Base-by-base conservation (phyloP, 352 stramenopile species). In the Aphanomyces euteiches region DNA sequence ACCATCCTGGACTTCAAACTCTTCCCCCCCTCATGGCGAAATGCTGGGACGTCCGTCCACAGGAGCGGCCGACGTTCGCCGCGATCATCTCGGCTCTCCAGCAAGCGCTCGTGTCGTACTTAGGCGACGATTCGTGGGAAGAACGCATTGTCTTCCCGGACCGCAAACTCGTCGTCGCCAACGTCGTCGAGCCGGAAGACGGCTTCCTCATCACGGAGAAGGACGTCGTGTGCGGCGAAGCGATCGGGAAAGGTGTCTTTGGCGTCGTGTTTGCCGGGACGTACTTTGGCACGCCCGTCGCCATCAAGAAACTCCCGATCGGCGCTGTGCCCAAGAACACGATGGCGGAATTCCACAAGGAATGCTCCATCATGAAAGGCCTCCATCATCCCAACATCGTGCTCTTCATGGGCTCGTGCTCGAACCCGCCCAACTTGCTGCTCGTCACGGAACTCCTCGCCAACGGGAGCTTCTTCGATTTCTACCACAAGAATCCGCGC, bases 371-470 rank as follows among this genome's bases (percentile, higher is more conserved):
- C 75, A 93, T 93, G 85, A 91, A 89, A 53, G 83, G 85, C 2
- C 89, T 99, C 65, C 79, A 97, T 66, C 96, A 99, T 79, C 96
- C 96, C 7, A 99, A 99, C 77, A 98, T 99, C 65, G 97, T 98
- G 68, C 80, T 99, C 10, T 99, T 98, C 74, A 98, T 99, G 90
- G 95, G 95, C 38, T 98, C 95, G 19, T 99, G 94, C 81, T 90
- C 97, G n/a, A 91, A 97, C 70, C 90, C 96, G n/a, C 95, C 95
- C 37, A 98, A 98, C 73, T 78, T 98, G 36, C 79, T 97, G 36
- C 97, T 99, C 21, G 85, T 99, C 21, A 98, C 96, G 0, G 95
- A 99, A 78, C 75, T 98, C 38, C 90, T 95, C 19, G 66, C 80
- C 7, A 92, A 92, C 63, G 85, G 84, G 54, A 92, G 83, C 63